Evolutionary conservation across 768 basidiomycete species (phyloP), one percentile per base, ranked within the genome.

Genomic region (Leccinellum albellum): DNA sequence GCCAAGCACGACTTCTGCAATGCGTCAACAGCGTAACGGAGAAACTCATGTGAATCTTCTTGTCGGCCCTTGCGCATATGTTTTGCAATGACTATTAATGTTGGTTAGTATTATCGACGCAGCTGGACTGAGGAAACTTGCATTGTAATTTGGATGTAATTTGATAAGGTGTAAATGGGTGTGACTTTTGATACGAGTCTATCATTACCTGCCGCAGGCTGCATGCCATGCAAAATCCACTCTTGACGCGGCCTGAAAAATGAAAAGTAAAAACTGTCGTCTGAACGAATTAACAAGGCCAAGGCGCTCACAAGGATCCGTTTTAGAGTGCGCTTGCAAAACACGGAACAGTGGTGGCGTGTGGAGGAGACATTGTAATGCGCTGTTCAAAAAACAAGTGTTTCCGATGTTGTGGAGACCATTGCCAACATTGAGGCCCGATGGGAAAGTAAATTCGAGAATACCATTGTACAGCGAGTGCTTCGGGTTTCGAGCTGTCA

Each of bases 31-130:
- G 88, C 86, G 72, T 95, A 97, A 31, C 97, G 87, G 50, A 99
- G 84, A 68, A 98, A 98, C 73, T 99, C 97, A 69, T 99, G 97
- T 9, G 97, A 87, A 70, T 99, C 97, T 69, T 99, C 97, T 71
- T 99, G 97, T 63, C 93, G 78, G n/a, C 92, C 94, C 73, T 76
- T 82, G 42, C 87, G 84, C 84, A 98, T 86, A 65, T 91, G 87
- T 70, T 94, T 94, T 15, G 94, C 94, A 57, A 98, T 94, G 8
- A 78, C 94, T 98, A 50, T 44, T 33, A 32, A 44, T n/a, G 31
- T 54, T 32, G 24, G 37, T 55, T 45, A 64, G 44, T 26, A 49
- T 49, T 29, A 10, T 62, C 37, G 57, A 54, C 6, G 42, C 37
- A 51, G 29, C 35, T 28, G 48, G 20, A 32, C n/a, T 33, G 26